Conservation (phyloP, 805 yeast genomes). For the Kodamaea sagamina region DNA sequence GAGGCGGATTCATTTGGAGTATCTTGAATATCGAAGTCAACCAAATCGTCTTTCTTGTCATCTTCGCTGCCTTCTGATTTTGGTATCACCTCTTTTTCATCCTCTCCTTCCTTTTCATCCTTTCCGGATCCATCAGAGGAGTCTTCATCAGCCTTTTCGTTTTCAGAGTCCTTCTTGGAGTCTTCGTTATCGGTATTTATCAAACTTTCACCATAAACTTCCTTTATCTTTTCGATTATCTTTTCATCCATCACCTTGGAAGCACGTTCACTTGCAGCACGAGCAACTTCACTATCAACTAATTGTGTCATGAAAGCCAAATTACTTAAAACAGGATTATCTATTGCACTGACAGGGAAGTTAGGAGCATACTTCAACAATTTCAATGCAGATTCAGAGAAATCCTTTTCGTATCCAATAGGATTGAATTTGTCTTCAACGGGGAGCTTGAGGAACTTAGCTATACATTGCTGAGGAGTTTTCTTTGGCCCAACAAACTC, state of each 20-base stretch:
- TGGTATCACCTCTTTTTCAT: constrained; percentile 7
- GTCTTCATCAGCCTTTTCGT: constrained; percentile 12
- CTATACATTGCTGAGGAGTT: constrained; percentile 76
- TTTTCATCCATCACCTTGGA: constrained; percentile 50
- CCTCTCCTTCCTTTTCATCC: constrained; percentile 5
- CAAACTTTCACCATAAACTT: constrained; percentile 25
- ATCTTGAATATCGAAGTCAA: constrained; percentile 4
- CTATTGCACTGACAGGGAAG: constrained; percentile 80
- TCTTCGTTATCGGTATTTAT: constrained; percentile 1
- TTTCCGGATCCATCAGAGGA: constrained; percentile 8
- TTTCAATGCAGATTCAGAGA: constrained; percentile 50
- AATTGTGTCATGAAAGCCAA: constrained; percentile 81
- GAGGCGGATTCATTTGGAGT: neutral
- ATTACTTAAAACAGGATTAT: constrained; percentile 94
- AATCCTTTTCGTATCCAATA: constrained; percentile 41
- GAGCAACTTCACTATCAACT: constrained; percentile 84
- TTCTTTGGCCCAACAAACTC: constrained; percentile 61
- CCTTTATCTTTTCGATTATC: constrained; percentile 39
- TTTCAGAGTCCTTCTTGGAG: constrained; percentile 11
- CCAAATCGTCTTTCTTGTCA: constrained; percentile 7
- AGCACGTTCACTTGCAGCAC: constrained; percentile 73
- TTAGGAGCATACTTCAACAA: constrained; percentile 81
- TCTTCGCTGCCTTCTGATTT: constrained; percentile 4
- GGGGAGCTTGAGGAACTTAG: constrained; percentile 76
- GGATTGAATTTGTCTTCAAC: constrained; percentile 67